phyloP scores from a whole-genome alignment of 2,329 filamentous ascomycete genomes.

The Neoascochyta sp. region DNA sequence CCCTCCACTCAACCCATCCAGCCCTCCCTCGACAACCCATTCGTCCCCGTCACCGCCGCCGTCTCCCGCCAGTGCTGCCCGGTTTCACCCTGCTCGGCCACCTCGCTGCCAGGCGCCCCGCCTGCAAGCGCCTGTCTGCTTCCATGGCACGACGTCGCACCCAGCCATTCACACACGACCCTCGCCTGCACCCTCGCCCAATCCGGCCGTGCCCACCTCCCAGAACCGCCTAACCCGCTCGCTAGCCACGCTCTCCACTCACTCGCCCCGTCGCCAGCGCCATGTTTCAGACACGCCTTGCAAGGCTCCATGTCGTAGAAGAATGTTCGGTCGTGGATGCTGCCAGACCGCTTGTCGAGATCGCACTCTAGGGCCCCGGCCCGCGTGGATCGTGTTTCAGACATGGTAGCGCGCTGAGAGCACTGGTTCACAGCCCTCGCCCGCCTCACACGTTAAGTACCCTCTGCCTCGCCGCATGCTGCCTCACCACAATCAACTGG shows the following conservation, averaged over 20 bases:
- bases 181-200: constrained; percentile 18
- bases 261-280: constrained; percentile 35
- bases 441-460: constrained; percentile 35
- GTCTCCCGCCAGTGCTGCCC: too few relatives aligned
- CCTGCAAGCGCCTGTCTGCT: constrained; percentile 34
- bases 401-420: constrained; percentile 35
- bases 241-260: constrained; percentile 22
- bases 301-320: constrained; percentile 26
- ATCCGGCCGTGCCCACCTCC: too few relatives aligned
- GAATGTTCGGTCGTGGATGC: constrained; percentile 27
- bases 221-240: constrained; percentile 18
- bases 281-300: constrained; percentile 36
- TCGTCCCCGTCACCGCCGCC: too few relatives aligned
- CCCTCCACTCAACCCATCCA: too few relatives aligned
- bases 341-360: constrained; percentile 27
- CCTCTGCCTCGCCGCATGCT: constrained; percentile 37
- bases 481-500: too few relatives aligned
- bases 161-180: too few relatives aligned
- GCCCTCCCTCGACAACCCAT: too few relatives aligned
- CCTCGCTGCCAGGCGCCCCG: constrained; percentile 37
- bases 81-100: too few relatives aligned
- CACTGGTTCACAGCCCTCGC: constrained; percentile 30
- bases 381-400: constrained; percentile 41
- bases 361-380: constrained; percentile 22
- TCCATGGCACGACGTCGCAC: too few relatives aligned